Conservation (phyloP, 768 basidiomycete genomes). For the Suillus subluteus region DNA sequence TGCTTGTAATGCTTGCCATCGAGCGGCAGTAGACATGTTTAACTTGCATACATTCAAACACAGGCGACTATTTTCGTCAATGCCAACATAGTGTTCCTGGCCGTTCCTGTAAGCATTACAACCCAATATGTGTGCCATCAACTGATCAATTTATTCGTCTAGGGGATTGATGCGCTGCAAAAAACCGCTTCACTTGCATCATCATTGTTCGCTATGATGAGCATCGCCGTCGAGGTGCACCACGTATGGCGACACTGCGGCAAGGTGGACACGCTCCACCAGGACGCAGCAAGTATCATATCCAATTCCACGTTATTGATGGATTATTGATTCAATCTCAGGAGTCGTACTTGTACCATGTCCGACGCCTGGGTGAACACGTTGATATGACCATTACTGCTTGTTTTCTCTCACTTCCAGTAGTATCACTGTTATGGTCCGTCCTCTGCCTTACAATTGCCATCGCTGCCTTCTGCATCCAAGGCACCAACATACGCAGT, state of each 20-base stretch:
- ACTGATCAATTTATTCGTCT: neutral
- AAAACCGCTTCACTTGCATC: slow-evolving; percentile 20
- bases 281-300: slow-evolving; percentile 21
- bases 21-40: neutral
- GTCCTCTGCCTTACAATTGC: slow-evolving; percentile 5
- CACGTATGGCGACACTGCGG: slow-evolving; percentile 24
- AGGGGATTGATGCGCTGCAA: slow-evolving; percentile 10
- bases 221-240: slow-evolving; percentile 18
- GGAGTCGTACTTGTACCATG: slow-evolving; percentile 22
- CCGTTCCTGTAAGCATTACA: neutral
- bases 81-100: too few species aligned
- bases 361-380: slow-evolving; percentile 13
- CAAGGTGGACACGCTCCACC: slow-evolving; percentile 16
- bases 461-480: too few species aligned
- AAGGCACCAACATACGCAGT: too few species aligned
- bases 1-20: slow-evolving; percentile 15
- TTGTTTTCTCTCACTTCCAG: slow-evolving; percentile 28
- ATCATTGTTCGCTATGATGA: slow-evolving; percentile 22
- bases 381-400: slow-evolving; percentile 26
- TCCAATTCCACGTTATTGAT: too few species aligned
- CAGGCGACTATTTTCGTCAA: too few species aligned
- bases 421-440: slow-evolving; percentile 28
- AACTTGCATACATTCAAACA: too few species aligned
- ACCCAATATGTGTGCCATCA: neutral
- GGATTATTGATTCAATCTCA: slow-evolving; percentile 1